phyloP scores from a whole-genome alignment of 2,329 filamentous ascomycete genomes.

The Arachnomyces sp. region DNA sequence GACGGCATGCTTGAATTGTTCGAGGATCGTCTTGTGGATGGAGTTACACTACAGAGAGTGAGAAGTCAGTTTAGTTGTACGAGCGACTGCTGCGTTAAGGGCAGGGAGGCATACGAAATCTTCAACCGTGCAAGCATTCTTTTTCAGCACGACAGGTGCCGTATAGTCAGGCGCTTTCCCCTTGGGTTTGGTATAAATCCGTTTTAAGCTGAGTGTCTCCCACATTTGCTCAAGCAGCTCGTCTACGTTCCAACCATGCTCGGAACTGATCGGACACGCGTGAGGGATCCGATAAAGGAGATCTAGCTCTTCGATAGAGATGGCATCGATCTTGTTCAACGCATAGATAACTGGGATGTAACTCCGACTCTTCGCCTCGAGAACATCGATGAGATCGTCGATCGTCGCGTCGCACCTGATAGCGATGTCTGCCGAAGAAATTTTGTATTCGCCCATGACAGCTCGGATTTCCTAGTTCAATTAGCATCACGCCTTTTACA shows the following conservation, averaged over 20 bases:
- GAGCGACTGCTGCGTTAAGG: conserved; percentile 4
- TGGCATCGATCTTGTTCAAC: conserved; percentile 97
- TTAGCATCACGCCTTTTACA: conserved; percentile 1
- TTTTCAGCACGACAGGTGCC: conserved; percentile 79
- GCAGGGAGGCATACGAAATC: conserved; percentile 70
- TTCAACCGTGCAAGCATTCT: conserved; percentile 79
- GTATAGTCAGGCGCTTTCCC: conserved; percentile 89
- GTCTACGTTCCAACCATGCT: conserved; percentile 96
- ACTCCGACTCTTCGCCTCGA: conserved; percentile 87
- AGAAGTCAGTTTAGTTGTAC: not conserved
- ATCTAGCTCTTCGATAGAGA: conserved; percentile 95
- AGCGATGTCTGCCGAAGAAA: conserved; percentile 92
- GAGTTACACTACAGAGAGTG: conserved; percentile 66
- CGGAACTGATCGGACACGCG: conserved; percentile 92
- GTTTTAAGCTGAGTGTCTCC: conserved; percentile 85
- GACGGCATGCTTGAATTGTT: conserved; percentile 90
- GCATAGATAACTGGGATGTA: conserved; percentile 99
- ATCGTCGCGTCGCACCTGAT: conserved; percentile 97
- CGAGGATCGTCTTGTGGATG: conserved; percentile 92
- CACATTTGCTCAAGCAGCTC: conserved; percentile 97
- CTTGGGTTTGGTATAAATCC: conserved; percentile 98
- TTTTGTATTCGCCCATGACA: conserved; percentile 94
- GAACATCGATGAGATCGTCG: conserved; percentile 90
- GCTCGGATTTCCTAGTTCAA: conserved; percentile 73
- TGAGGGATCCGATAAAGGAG: conserved; percentile 94